phyloP scores from a whole-genome alignment of 768 basidiomycete species.

The Naganishia antarctica region DNA sequence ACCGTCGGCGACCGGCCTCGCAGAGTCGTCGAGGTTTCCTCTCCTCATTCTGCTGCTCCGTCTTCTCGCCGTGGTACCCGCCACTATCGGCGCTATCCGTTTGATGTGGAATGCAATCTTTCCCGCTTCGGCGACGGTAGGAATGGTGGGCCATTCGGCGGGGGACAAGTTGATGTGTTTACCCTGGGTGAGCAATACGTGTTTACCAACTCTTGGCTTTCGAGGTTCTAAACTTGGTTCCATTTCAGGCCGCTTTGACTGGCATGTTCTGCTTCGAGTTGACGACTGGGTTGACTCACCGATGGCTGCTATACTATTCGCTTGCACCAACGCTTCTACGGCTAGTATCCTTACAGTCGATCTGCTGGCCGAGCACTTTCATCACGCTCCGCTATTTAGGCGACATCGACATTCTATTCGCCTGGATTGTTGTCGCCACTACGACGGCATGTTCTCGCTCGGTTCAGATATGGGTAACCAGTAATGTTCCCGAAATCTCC shows the following conservation, averaged over 20 bases:
- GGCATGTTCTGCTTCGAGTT: conserved; percentile 82
- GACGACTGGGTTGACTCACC: conserved; percentile 78
- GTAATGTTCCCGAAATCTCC: conserved; percentile 59
- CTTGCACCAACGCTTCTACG: conserved; percentile 83
- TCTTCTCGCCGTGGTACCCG: conserved; percentile 43
- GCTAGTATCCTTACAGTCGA: conserved; percentile 83
- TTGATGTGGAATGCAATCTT: conserved; percentile 17
- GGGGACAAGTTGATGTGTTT: conserved; percentile 39
- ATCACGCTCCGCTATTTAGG: conserved; percentile 72
- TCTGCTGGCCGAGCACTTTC: conserved; percentile 93
- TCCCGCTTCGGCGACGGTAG: conserved; percentile 33
- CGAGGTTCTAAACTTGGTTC: neutral
- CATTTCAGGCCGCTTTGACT: conserved; percentile 67
- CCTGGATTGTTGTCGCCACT: conserved; percentile 85
- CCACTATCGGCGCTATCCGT: conserved; percentile 18
- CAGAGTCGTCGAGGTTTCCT: conserved; percentile 26
- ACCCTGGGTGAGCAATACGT: conserved; percentile 40
- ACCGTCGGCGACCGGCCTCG: neutral
- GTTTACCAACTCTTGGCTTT: neutral
- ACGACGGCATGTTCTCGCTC: conserved; percentile 64
- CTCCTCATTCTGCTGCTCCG: conserved; percentile 36
- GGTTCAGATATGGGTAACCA: conserved; percentile 93
- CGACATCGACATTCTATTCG: conserved; percentile 67
- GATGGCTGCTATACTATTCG: conserved; percentile 88
- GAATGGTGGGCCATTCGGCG: conserved; percentile 30